Percentiles rank a stretch among this genome's conserved stretches.
These are phyloP conservation scores for Alternaria gansuensis DNA, from an alignment of 2,329 filamentous ascomycete species.

Conservation along the genomic window DNA sequence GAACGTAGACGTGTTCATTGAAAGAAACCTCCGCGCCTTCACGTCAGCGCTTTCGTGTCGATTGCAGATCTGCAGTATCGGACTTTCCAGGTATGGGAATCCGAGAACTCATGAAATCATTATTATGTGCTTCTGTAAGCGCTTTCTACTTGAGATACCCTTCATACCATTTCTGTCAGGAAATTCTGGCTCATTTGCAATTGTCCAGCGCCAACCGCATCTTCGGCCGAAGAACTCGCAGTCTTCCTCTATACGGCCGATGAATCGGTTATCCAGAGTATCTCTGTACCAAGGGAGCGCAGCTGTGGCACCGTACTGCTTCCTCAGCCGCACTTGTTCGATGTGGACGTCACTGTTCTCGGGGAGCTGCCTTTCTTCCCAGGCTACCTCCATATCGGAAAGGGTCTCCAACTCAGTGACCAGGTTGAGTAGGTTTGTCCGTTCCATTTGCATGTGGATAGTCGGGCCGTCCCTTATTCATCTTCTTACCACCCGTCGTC, in stretches of 20 bases:
- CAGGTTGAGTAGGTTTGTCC: neutral
- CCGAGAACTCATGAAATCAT: neutral
- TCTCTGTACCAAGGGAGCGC: neutral
- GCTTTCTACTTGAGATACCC: neutral
- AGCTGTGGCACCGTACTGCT: constrained; percentile 5
- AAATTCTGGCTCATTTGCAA: neutral
- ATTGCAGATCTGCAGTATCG: neutral
- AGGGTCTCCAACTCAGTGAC: constrained; percentile 7
- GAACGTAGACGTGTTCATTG: constrained; percentile 9
- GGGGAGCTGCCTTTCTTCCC: neutral
- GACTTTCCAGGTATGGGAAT: neutral
- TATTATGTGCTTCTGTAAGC: neutral
- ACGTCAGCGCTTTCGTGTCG: constrained; percentile 16
- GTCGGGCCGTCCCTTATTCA: neutral
- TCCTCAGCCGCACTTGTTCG: constrained; percentile 4
- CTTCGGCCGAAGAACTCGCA: neutral
- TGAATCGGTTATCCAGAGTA: neutral
- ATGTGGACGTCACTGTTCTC: neutral
- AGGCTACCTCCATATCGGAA: neutral
- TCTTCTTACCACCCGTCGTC: neutral
- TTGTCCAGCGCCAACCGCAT: neutral
- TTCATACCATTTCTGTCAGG: neutral
- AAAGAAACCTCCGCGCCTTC: constrained; percentile 9
- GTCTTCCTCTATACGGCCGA: constrained; percentile 4
- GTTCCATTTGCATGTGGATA: neutral